Evolutionary conservation across 2,329 filamentous ascomycete species (phyloP).

Genomic region (Epichloe scottii): DNA sequence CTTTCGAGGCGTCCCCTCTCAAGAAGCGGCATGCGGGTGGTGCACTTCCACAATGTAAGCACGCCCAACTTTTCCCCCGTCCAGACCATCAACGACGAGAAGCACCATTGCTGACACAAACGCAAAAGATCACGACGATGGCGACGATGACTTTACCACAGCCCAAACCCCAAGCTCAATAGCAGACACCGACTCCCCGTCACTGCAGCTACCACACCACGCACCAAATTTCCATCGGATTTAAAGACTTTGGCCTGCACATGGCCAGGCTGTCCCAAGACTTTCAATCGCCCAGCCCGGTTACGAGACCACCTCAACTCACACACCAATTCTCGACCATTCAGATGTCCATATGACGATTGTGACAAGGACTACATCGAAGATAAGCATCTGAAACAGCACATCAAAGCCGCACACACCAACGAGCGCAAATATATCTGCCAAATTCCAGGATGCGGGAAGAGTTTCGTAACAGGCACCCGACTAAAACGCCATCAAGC

Average conservation of each 20-base stretch:
- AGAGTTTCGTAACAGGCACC: constrained; percentile 70
- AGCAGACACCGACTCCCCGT: constrained; percentile 19
- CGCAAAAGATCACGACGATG: constrained; percentile 3
- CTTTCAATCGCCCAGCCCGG: constrained; percentile 76
- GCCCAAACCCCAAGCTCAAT: constrained; percentile 21
- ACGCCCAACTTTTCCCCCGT: not conserved
- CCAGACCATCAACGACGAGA: not conserved
- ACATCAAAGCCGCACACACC: constrained; percentile 72
- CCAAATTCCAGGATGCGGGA: constrained; percentile 58
- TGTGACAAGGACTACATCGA: constrained; percentile 81
- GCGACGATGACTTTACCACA: constrained; percentile 21
- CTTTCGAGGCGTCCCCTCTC: constrained; percentile 12
- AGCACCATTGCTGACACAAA: not conserved
- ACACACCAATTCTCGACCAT: constrained; percentile 76
- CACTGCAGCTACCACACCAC: constrained; percentile 27
- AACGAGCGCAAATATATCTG: constrained; percentile 59
- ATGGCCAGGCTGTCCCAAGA: constrained; percentile 61
- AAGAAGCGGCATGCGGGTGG: constrained; percentile 15
- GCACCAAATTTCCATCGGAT: constrained; percentile 50
- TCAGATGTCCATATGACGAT: constrained; percentile 52
- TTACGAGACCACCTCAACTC: constrained; percentile 70
- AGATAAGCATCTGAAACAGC: constrained; percentile 73
- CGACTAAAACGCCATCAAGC: constrained; percentile 64
- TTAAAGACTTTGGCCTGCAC: constrained; percentile 69
- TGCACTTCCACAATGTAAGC: constrained; percentile 13